Base-by-base conservation (phyloP, 2,329 filamentous ascomycete species). In the Didymella pomorum region DNA sequence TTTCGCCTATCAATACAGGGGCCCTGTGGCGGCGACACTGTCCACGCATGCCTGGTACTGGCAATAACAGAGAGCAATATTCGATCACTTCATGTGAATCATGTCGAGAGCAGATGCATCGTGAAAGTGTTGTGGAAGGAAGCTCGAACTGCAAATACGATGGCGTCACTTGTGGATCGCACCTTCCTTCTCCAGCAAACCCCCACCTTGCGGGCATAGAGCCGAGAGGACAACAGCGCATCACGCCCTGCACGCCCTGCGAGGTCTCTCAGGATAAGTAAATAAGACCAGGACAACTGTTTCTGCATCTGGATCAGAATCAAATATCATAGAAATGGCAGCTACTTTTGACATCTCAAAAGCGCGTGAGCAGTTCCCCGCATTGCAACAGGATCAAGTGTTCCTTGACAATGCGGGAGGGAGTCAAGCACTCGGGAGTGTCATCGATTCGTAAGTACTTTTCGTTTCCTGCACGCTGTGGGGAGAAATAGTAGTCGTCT, bases 361-460 rank as follows among this genome's bases (percentile, higher is more conserved):
- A 47, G 82, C 84, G 28, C 83, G 88, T 59, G 79, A 82, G 60
- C 81, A 83, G 52, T 93, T 93, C 78, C 90, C 90, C 31, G 88
- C 89, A 14, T 76, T 93, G 37, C 77, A 82, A 39, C 82, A 87
- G 59, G 80, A 87, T 45, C 89, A 92, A 69, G 82, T 93, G 48
- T 92, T 85, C 72, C 84, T 93, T 64, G 90, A 94, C 71, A 93
- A 93, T 71, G 91, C 89, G 11, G 90, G 90, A 18, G 90, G 90
- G 35, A 91, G 87, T 70, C 90, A 93, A 69, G 82, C 86, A 1
- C 78, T 93, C 3, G 85, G 84, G 25, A 80, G 83, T 16, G 91
- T 91, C 16, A 86, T 89, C 57, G 84, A 89, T 54, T 83, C 84
- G 87, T 90, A 73, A 77, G 83, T 43, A 49, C 31, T 9, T n/a